Evolutionary conservation across 345 rosid species (phyloP), one percentile per base, ranked within the genome.

Genomic region (Boechera stricta): DNA sequence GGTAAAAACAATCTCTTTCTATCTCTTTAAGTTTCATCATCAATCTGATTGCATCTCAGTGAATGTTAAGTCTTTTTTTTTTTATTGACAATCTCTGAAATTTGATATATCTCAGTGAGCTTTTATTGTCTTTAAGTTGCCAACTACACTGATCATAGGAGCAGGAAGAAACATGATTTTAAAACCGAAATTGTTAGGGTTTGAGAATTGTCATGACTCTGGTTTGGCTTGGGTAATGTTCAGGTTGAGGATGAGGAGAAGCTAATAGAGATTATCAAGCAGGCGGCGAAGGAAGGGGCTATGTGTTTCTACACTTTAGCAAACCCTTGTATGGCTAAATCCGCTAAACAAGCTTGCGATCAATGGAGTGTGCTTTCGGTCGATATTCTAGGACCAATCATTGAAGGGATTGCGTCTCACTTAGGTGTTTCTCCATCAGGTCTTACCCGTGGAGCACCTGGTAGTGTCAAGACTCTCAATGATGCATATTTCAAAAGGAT

Each of bases 391-490:
- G 93, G 98, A 38, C 97, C 97, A 7, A 89, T 94, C 54, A 94
- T 94, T 0, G 93, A 91, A 78, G 87, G 95, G 1, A 77, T 94
- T 13, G 90, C 95, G 6, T 79, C 91, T 66, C 97, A 91, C 77
- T 78, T 90, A 1, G 88, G 94, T 11, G 96, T 89, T 39, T 86
- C 86, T 21, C 98, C 98, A 4, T 89, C 91, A 8, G 97, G 98
- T 6, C 93, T 94, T 59, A 91, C 97, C 1, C 97, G 98, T 44
- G 94, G 97, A 66, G 94, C 94, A 5, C 59, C 86, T 6, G 93
- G 97, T 21, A 81, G 90, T 68, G 93, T 95, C 35, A 81, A 90
- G 72, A 85, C 90, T 28, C 89, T 91, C 36, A 71, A 85, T 0
- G 95, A 89, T 7, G 95, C 91, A 2, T 94, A 90, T 81, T 91